Base-by-base conservation (phyloP, 1,139 yeast species). In the Yamadazyma conglobata region DNA sequence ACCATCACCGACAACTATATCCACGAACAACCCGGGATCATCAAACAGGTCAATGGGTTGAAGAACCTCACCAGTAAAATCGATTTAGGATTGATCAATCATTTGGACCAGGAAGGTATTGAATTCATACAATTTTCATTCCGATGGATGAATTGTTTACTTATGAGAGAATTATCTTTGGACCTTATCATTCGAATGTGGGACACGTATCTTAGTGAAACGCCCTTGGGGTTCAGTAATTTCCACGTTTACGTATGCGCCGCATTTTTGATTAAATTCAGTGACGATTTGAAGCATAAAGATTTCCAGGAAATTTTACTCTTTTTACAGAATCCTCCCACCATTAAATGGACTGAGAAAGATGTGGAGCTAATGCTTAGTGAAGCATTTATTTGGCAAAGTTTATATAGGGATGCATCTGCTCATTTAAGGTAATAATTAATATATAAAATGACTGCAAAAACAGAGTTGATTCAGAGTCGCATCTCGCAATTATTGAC, bases 171-270 rank as follows among this genome's bases (percentile, higher is more conserved):
- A 51, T 69, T 91, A 25, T 77, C 81, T 27, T 78, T 91, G 47
- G 66, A 69, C 22, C 72, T 87, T 37, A 85, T 91, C 6, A 78
- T 88, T 17, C 69, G 99, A 33, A 91, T 91, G 95, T 91, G 98
- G 98, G 99, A 91, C 52, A 89, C 99, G 0, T 91, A 91, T 54
- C 60, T 91, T 32, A 79, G 95, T 30, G 96, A 91, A 53, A 85
- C 84, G 4, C 81, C 91, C 0, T 71, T 83, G 21, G 96, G 97
- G 4, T 85, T 91, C 52, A 86, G 87, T 42, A 87, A 82, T 46
- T 91, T 93, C 58, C 99, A 91, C 54, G 88, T 91, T 6, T 91
- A 91, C 52, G 98, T 91, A 4, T 91, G 99, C 61, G 96, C 97
- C n/a, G 97, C 98, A 9, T 91, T 91, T 50, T 63, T 91, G 46